These are phyloP conservation scores for Fonsecaea pedrosoi DNA, from an alignment of 2,329 filamentous ascomycete genomes.

Conservation along the genomic window DNA sequence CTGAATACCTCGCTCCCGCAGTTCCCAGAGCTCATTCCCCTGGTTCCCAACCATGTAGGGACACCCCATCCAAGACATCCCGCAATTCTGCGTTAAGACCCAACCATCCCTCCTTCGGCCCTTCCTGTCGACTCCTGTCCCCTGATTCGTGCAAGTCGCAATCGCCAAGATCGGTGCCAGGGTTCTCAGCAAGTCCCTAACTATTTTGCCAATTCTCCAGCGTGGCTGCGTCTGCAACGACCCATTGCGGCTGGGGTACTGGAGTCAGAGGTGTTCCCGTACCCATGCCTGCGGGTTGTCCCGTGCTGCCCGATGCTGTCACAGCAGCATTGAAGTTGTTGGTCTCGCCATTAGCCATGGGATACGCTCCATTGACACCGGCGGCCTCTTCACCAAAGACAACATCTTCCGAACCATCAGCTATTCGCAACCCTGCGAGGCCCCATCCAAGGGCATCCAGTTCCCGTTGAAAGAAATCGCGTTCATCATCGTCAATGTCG, in stretches of 20 bases:
- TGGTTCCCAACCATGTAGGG: conserved; percentile 12
- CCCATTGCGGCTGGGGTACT: conserved; percentile 31
- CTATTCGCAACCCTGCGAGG: conserved; percentile 41
- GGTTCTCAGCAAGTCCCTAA: conserved; percentile 23
- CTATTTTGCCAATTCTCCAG: conserved; percentile 37
- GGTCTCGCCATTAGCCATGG: conserved; percentile 21
- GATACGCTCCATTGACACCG: conserved; percentile 26
- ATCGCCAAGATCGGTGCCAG: background rate
- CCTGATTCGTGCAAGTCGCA: background rate
- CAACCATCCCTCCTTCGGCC: background rate
- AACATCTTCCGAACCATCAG: conserved; percentile 38
- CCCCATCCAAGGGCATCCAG: conserved; percentile 72
- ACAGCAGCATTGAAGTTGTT: conserved; percentile 9
- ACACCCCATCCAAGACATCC: background rate
- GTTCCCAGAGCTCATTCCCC: conserved; percentile 5
- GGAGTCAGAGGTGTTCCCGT: conserved; percentile 21
- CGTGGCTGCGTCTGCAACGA: conserved; percentile 30
- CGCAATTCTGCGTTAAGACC: background rate
- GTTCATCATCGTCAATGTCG: conserved; percentile 66
- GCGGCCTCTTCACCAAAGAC: conserved; percentile 40
- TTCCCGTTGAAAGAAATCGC: conserved; percentile 80
- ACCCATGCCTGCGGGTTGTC: background rate
- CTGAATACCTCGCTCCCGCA: background rate
- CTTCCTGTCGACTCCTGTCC: background rate
- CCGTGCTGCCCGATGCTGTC: background rate